Conservation (phyloP, 805 yeast species). For the Wickerhamomyces tratensis region DNA sequence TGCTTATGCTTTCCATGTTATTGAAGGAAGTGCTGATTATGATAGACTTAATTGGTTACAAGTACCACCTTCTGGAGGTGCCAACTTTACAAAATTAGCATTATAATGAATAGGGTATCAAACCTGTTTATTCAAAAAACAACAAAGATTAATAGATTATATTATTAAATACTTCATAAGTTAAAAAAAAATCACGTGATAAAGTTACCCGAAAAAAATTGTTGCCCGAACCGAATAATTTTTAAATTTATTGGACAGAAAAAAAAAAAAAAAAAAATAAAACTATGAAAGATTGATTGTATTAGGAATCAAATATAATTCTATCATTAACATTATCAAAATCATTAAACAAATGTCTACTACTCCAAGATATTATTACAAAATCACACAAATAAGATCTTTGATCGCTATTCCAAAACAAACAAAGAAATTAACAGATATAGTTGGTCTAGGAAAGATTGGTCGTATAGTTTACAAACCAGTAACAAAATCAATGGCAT, state of each 20-base stretch:
- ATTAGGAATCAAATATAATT: no score
- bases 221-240: no score
- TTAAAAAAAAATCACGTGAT: no score
- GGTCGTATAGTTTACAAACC: constrained; percentile 65
- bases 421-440: constrained; percentile 51
- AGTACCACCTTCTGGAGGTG: constrained; percentile 62
- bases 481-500: constrained; percentile 75
- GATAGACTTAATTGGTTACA: constrained; percentile 71
- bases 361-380: constrained; percentile 22
- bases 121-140: no score
- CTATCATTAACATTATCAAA: no score
- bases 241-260: no score
- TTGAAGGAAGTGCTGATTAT: constrained; percentile 55
- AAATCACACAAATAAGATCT: constrained; percentile 72
- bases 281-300: no score
- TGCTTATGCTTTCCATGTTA: constrained; percentile 74
- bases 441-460: constrained; percentile 68
- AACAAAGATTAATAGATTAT: no score
- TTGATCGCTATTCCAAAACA: constrained; percentile 75
- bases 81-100: constrained; percentile 41
- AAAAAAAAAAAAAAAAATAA: no score
- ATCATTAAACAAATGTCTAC: neutral
- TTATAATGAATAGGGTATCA: no score
- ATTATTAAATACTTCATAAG: no score
- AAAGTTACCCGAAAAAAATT: no score